phyloP scores from a whole-genome alignment of 169 alveolate genomes.

The Eimeria tenella region DNA sequence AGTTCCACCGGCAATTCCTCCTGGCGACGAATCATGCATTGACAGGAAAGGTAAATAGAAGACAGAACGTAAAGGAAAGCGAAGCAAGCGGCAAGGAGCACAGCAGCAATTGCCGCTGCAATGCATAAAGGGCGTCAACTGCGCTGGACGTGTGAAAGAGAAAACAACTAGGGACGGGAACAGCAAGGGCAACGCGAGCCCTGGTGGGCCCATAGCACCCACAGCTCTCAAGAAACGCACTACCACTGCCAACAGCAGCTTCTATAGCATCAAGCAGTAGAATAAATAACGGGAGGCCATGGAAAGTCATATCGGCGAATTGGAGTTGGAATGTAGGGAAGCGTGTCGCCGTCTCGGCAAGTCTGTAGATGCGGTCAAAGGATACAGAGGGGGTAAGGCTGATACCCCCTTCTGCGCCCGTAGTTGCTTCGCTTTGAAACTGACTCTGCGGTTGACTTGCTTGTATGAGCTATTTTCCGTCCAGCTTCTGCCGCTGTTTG shows the following conservation, averaged over 20 bases:
- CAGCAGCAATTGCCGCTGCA: too few relatives aligned
- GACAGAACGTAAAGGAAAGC: too few relatives aligned
- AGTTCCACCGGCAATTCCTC: too few relatives aligned
- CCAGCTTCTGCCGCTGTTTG: not conserved
- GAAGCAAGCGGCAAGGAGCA: too few relatives aligned
- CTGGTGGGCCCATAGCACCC: too few relatives aligned
- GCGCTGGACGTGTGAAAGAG: too few relatives aligned
- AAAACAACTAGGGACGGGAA: too few relatives aligned
- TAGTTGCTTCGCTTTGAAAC: not conserved
- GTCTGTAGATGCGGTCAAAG: not conserved
- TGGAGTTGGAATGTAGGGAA: constrained; percentile 55
- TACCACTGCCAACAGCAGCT: not conserved
- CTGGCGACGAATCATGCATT: too few relatives aligned
- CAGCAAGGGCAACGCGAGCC: too few relatives aligned
- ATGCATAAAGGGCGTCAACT: too few relatives aligned
- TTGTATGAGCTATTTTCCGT: too few relatives aligned
- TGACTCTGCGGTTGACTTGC: not conserved
- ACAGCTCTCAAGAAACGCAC: not conserved
- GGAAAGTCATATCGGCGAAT: not conserved
- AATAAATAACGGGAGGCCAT: constrained; percentile 11
- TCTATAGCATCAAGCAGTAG: constrained; percentile 1
- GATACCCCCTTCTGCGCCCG: not conserved
- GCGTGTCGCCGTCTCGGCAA: not conserved
- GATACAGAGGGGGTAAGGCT: constrained; percentile 35
- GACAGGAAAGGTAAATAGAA: too few relatives aligned